phyloP scores from a whole-genome alignment of 140 eudicot species.

The Stevia rebaudiana region DNA sequence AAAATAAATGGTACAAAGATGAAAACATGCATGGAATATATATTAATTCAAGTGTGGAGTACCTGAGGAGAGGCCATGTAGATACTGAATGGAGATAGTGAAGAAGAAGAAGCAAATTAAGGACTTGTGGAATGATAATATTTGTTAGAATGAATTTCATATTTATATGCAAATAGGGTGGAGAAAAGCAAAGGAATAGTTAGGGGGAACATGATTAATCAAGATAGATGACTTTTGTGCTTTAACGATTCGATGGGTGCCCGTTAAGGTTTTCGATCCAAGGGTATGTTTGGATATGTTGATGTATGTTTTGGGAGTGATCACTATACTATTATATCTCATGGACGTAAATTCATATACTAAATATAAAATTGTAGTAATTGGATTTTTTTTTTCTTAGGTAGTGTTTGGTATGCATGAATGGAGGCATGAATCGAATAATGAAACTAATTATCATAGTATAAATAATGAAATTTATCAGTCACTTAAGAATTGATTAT shows the following conservation, averaged over 20 bases:
- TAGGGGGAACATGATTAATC: slow-evolving; percentile 7
- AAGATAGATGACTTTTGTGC: not conserved
- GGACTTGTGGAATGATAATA: slow-evolving; percentile 7
- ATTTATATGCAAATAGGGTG: slow-evolving; percentile 24
- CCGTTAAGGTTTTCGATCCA: not conserved
- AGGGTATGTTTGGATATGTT: not conserved
- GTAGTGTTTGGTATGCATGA: too few species aligned
- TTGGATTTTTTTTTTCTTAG: not conserved
- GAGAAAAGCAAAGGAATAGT: slow-evolving; percentile 21
- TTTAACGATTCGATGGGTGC: slow-evolving; percentile 2
- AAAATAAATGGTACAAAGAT: not conserved
- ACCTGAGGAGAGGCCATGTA: slow-evolving; percentile 35
- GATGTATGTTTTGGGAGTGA: too few species aligned
- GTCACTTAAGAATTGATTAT: not conserved
- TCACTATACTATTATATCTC: not conserved
- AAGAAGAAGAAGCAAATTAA: slow-evolving; percentile 1
- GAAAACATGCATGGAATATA: not conserved
- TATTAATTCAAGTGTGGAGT: not conserved
- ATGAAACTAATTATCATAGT: not conserved
- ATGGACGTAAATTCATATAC: not conserved
- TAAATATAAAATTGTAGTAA: not conserved
- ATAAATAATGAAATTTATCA: too few species aligned
- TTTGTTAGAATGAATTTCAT: slow-evolving; percentile 12
- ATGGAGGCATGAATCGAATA: not conserved
- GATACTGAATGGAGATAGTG: slow-evolving; percentile 9